A percentile compares a stretch with the other conserved stretches of the same genome.
These are phyloP conservation scores for Helotiales sp. DNA, from an alignment of 2,329 filamentous ascomycete genomes.

Conservation along the genomic window DNA sequence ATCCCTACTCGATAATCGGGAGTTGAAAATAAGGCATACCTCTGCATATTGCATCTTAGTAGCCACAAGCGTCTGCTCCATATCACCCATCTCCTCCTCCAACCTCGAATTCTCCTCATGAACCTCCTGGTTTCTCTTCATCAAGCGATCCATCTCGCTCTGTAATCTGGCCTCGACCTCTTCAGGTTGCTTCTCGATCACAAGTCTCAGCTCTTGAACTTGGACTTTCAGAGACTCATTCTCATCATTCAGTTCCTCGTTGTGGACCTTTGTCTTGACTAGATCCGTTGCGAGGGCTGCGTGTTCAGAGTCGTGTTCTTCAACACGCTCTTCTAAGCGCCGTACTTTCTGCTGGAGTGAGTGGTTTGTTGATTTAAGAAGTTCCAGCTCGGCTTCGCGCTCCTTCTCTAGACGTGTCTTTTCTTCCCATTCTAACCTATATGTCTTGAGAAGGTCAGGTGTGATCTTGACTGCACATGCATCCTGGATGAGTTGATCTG, in stretches of 20 bases:
- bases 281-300: slow-evolving; percentile 89
- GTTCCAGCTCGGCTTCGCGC: slow-evolving; percentile 79
- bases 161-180: slow-evolving; percentile 85
- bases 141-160: slow-evolving; percentile 86
- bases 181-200: slow-evolving; percentile 87
- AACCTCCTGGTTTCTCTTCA: slow-evolving; percentile 90
- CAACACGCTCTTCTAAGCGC: slow-evolving; percentile 82
- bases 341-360: slow-evolving; percentile 78
- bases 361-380: slow-evolving; percentile 68
- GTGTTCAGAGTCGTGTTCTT: slow-evolving; percentile 89
- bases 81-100: slow-evolving; percentile 87
- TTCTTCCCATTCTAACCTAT: slow-evolving; percentile 90
- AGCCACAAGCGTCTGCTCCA: slow-evolving; percentile 89
- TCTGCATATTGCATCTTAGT: slow-evolving; percentile 96
- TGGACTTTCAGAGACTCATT: slow-evolving; percentile 88
- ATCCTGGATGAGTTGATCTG: slow-evolving; percentile 90
- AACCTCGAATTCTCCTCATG: slow-evolving; percentile 89
- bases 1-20: not conserved
- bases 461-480: slow-evolving; percentile 88
- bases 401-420: slow-evolving; percentile 82
- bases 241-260: slow-evolving; percentile 84
- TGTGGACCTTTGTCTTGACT: slow-evolving; percentile 90
- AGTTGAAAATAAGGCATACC: slow-evolving; percentile 63
- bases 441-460: slow-evolving; percentile 78
- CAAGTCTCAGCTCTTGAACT: slow-evolving; percentile 80